Evolutionary conservation across 495 filamentous ascomycete species (phyloP).

Genomic region (Immersiella caudata): DNA sequence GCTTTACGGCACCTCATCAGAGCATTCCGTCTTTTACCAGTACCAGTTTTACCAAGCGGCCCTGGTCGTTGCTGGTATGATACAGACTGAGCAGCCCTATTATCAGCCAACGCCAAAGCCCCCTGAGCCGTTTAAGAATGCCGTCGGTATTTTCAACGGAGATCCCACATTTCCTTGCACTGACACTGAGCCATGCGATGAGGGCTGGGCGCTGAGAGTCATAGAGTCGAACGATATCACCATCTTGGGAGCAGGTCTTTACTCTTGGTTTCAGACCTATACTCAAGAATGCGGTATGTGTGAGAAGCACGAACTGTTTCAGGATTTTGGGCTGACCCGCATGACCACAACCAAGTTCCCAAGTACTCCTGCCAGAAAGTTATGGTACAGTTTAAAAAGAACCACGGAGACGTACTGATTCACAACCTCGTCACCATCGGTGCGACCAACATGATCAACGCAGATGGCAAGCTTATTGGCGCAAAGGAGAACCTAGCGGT

Average conservation of each 20-base stretch:
- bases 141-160: not conserved
- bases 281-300: not conserved
- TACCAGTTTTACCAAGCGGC: conserved; percentile 36
- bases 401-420: not conserved
- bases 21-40: conserved; percentile 40
- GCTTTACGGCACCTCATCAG: conserved; percentile 25
- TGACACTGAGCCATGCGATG: not conserved
- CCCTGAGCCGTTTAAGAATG: not conserved
- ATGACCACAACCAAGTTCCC: too few species aligned
- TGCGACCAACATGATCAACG: not conserved
- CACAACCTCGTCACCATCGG: conserved; percentile 4
- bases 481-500: not conserved
- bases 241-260: not conserved
- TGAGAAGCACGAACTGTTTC: too few species aligned
- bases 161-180: conserved; percentile 1
- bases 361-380: not conserved
- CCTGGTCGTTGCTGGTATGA: conserved; percentile 13
- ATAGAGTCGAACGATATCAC: not conserved
- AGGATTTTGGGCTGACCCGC: too few species aligned
- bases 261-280: conserved; percentile 10
- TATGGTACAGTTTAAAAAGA: not conserved
- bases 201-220: not conserved
- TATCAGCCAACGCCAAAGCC: conserved; percentile 8
- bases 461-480: not conserved
- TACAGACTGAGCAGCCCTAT: conserved; percentile 13